Percentiles rank a stretch among this genome's conserved stretches.
phyloP scores from a whole-genome alignment of 495 filamentous ascomycete species.

The Neurospora sp. region DNA sequence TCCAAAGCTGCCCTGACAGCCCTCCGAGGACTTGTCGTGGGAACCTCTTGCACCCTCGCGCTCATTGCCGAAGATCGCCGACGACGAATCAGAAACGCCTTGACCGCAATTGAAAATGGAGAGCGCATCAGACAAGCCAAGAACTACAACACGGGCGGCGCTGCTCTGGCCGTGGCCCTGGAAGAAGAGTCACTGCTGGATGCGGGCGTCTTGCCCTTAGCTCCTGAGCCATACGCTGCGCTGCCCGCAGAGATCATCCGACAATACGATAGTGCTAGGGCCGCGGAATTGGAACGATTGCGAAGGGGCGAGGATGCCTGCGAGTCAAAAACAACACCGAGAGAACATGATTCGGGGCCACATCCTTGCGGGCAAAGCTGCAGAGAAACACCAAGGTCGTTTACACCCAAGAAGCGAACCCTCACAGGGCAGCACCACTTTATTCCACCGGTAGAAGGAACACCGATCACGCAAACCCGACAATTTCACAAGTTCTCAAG shows the following conservation, averaged over 20 bases:
- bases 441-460: not conserved
- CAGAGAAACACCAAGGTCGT: not conserved
- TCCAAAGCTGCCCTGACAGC: slow-evolving; percentile 44
- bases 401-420: not conserved
- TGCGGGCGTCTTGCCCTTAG: slow-evolving; percentile 9
- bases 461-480: not conserved
- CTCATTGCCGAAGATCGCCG: slow-evolving; percentile 44
- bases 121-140: slow-evolving; percentile 31
- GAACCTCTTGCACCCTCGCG: slow-evolving; percentile 43
- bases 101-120: slow-evolving; percentile 36
- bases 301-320: not conserved
- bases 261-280: not conserved
- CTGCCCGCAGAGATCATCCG: not conserved
- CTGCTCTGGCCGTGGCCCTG: slow-evolving; percentile 40
- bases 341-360: not conserved
- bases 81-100: slow-evolving; percentile 35
- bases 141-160: slow-evolving; percentile 27
- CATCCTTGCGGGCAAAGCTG: not conserved
- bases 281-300: not conserved
- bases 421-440: not conserved
- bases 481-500: not conserved
- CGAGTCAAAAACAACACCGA: not conserved
- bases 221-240: slow-evolving; percentile 8
- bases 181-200: slow-evolving; percentile 19
- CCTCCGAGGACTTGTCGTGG: slow-evolving; percentile 40